Evolutionary conservation across 2,329 filamentous ascomycete genomes (phyloP), one percentile per base, ranked within the genome.

Genomic region (Drechslera avenae): DNA sequence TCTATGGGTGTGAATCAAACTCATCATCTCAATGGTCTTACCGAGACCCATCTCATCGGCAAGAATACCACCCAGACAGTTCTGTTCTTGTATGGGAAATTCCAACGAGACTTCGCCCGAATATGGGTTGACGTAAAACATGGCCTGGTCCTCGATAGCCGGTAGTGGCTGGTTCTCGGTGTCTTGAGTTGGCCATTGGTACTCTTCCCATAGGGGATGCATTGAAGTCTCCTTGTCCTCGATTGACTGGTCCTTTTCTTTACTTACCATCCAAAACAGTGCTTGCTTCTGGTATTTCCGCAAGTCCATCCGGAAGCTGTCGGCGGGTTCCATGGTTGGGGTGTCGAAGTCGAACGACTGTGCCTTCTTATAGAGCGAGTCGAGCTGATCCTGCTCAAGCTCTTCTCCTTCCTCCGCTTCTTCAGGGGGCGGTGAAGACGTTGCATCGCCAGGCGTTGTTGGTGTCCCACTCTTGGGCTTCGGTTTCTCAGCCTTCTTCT

Each of bases 21-120:
- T 94, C 55, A 99, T 84, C 91, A 99, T 97, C 69, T 99, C 93
- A 45, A 99, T 97, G 0, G 94, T 99, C 77, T 99, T 99, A 28
- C 94, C 94, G 2, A 99, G 79, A 39, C 94, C 94, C 94, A 99
- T 99, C 74, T 97, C 89, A 66, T 99, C 94, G 7, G 94, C 94
- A 34, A 99, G 78, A 50, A 99, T 90, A 5, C 94, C 94, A 36
- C 94, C 94, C 0, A 96, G 79, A 61, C 94, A 99, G 69, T 95
- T 90, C 68, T 97, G 94, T 65, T 97, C 91, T 69, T 99, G 94
- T 2, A 86, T 84, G 1, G 94, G 94, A 60, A 99, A 99, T 5
- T 96, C 86, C 0, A 97, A 78, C 2, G 91, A 95, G 44, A 99
- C 78, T 62, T 97, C 93, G 7, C 94, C 94, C 5, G 92, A 97